A percentile compares a stretch with the other conserved stretches of the same genome.
Evolutionary conservation across 805 yeast genomes (phyloP).

Genomic region (Yamadazyma sp.): DNA sequence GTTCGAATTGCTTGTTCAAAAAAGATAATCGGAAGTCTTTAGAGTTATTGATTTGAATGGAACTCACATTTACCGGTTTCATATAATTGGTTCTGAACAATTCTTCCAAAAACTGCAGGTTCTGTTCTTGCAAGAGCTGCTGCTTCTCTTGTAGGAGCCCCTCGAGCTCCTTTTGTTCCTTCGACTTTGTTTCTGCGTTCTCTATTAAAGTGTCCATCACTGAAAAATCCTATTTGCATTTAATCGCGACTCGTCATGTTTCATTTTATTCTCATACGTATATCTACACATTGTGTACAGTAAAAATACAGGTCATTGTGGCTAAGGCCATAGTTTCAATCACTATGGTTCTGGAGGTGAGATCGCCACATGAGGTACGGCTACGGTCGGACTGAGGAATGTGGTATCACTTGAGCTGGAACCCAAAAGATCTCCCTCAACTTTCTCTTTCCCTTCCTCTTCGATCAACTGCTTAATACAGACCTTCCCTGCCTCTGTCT

Average conservation of each 20-base stretch:
- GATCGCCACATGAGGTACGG: slow-evolving; percentile 37
- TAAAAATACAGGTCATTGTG: slow-evolving; percentile 9
- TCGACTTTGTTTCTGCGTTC: slow-evolving; percentile 20
- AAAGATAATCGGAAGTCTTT: slow-evolving; percentile 48
- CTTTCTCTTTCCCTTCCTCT: slow-evolving; percentile 37
- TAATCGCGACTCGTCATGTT: slow-evolving; percentile 5
- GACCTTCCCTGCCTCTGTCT: slow-evolving; percentile 46
- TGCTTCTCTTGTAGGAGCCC: slow-evolving; percentile 29
- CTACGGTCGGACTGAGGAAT: slow-evolving; percentile 18
- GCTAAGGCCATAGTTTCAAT: background rate
- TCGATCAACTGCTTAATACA: slow-evolving; percentile 42
- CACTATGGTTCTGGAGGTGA: slow-evolving; percentile 32
- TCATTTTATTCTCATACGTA: background rate
- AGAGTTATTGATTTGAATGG: slow-evolving; percentile 50
- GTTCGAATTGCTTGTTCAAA: slow-evolving; percentile 46
- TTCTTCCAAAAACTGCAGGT: slow-evolving; percentile 30
- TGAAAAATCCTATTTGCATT: no score
- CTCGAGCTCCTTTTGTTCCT: slow-evolving; percentile 28
- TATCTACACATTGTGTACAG: no score
- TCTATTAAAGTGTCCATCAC: slow-evolving; percentile 22
- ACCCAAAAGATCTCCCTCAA: slow-evolving; percentile 3
- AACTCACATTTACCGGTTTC: slow-evolving; percentile 44
- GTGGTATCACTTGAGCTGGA: slow-evolving; percentile 11
- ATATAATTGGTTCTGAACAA: slow-evolving; percentile 33
- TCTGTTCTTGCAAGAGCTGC: slow-evolving; percentile 32